A percentile compares a stretch with the other conserved stretches of the same genome.
These are phyloP conservation scores for Linnemannia elongata DNA, from an alignment of 192 early-diverging fungal genomes.

Conservation along the genomic window DNA sequence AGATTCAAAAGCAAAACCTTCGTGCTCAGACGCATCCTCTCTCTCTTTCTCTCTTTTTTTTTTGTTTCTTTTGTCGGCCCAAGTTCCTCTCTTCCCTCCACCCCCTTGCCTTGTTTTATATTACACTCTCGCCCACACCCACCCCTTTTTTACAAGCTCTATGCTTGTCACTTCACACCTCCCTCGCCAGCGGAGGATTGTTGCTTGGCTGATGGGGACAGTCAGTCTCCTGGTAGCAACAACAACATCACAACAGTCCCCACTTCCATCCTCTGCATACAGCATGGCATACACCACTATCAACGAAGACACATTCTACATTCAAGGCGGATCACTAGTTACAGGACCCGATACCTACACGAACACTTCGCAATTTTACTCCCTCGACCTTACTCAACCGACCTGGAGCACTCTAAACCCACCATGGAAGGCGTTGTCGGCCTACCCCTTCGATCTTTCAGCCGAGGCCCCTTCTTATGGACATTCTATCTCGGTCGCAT, in stretches of 20 bases:
- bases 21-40: too few species aligned
- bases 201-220: neutral
- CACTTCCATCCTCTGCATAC: neutral
- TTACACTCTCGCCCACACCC: neutral
- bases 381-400: neutral
- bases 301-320: neutral
- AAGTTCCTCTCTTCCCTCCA: too few species aligned
- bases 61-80: too few species aligned
- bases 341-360: too few species aligned
- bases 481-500: neutral
- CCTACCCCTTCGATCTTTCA: neutral
- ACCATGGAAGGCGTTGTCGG: neutral
- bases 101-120: too few species aligned
- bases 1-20: too few species aligned
- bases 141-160: neutral
- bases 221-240: neutral
- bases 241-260: neutral
- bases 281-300: neutral
- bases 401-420: neutral
- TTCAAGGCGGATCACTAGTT: neutral
- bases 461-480: neutral
- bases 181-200: neutral
- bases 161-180: neutral
- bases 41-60: too few species aligned
- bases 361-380: neutral